Evolutionary conservation across 345 rosid species (phyloP).

Genomic region (Bruguiera gymnorhiza): DNA sequence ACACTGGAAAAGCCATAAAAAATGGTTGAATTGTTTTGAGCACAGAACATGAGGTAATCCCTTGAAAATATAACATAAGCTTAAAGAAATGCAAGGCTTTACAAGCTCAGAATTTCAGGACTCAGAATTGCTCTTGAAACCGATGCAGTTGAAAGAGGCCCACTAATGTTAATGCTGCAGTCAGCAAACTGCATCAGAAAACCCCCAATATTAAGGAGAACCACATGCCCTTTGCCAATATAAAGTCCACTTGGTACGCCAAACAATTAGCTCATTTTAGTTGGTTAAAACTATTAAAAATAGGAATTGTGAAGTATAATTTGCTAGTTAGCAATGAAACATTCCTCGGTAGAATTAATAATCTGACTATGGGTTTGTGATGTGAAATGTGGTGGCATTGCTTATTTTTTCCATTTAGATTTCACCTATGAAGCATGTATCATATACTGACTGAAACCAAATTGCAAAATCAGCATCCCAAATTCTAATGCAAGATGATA

Average conservation of each 20-base stretch:
- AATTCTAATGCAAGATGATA: slow-evolving; percentile 4
- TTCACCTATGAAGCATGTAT: not conserved
- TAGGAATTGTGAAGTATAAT: no score
- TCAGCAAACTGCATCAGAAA: no score
- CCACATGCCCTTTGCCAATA: no score
- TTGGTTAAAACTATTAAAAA: no score
- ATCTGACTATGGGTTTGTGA: no score
- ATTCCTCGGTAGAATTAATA: no score
- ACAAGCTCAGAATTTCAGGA: slow-evolving; percentile 1
- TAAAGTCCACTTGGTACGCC: not conserved
- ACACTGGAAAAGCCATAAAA: not conserved
- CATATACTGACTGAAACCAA: slow-evolving; percentile 2
- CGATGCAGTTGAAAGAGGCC: no score
- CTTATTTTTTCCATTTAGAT: not conserved
- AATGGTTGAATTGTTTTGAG: not conserved
- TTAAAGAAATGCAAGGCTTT: not conserved
- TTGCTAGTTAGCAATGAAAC: no score
- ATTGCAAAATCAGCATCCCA: not conserved
- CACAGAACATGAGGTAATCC: not conserved
- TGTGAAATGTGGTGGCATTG: not conserved
- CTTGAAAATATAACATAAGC: not conserved
- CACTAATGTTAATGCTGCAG: not conserved
- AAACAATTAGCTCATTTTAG: no score
- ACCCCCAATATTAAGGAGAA: not conserved
- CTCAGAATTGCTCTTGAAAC: no score